Conservation (phyloP, 805 yeast species). For the Wickerhamomyces pijperi region DNA sequence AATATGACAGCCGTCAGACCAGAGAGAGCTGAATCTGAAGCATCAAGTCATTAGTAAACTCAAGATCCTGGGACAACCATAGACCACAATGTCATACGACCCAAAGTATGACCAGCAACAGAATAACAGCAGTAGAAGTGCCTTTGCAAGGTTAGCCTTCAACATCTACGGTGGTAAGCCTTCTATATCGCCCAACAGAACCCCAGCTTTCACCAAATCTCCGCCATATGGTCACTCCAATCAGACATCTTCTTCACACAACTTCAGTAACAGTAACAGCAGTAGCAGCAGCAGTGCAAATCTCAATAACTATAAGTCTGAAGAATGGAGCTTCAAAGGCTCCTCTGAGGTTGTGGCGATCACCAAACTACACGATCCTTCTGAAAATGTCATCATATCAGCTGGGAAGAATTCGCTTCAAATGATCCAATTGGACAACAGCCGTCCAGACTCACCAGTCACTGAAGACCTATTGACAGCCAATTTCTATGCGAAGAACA, state of each 20-base stretch:
- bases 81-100: neutral
- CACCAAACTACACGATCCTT: slow-evolving; percentile 11
- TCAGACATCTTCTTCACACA: too few relatives aligned
- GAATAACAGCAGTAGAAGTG: neutral
- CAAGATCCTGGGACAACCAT: too few relatives aligned
- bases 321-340: slow-evolving; percentile 19
- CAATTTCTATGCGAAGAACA: slow-evolving; percentile 18
- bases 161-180: slow-evolving; percentile 37
- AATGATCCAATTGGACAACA: slow-evolving; percentile 21
- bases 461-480: slow-evolving; percentile 23
- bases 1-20: too few relatives aligned
- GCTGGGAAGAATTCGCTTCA: slow-evolving; percentile 33
- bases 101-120: neutral
- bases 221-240: slow-evolving; percentile 9
- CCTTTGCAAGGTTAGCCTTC: slow-evolving; percentile 45
- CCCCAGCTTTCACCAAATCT: slow-evolving; percentile 6
- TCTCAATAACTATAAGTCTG: neutral
- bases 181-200: slow-evolving; percentile 9
- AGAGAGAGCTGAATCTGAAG: too few relatives aligned
- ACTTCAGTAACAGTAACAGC: too few relatives aligned
- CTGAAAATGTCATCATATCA: slow-evolving; percentile 21
- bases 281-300: neutral
- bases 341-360: slow-evolving; percentile 21
- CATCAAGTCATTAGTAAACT: too few relatives aligned
- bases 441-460: slow-evolving; percentile 17